phyloP scores from a whole-genome alignment of 495 filamentous ascomycete species.

The Zalerion maritima region DNA sequence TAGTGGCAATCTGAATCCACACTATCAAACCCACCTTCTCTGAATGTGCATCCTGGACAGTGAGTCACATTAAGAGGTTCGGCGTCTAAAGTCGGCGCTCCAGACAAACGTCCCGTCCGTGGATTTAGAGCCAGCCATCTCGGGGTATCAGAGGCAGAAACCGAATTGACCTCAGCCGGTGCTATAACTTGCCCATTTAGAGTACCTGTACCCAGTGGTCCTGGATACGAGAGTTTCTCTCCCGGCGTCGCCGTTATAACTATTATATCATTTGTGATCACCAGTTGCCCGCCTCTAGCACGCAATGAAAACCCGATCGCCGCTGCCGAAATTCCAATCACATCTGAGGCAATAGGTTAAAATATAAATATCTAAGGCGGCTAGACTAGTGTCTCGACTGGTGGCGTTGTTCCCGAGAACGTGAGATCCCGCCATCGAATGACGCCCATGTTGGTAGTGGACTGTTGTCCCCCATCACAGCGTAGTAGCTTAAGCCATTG shows the following conservation, averaged over 20 bases:
- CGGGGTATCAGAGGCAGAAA: slow-evolving; percentile 38
- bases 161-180: slow-evolving; percentile 29
- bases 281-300: slow-evolving; percentile 53
- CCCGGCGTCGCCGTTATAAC: slow-evolving; percentile 45
- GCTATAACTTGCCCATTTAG: slow-evolving; percentile 44
- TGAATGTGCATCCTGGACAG: slow-evolving; percentile 46
- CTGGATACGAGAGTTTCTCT: slow-evolving; percentile 36
- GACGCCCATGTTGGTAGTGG: slow-evolving; percentile 78
- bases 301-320: slow-evolving; percentile 52
- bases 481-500: slow-evolving; percentile 46
- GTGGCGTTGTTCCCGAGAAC: slow-evolving; percentile 63
- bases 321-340: slow-evolving; percentile 57
- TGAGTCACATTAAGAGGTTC: slow-evolving; percentile 51
- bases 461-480: slow-evolving; percentile 58
- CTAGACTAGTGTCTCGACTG: slow-evolving; percentile 42
- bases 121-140: slow-evolving; percentile 58
- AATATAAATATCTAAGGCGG: slow-evolving; percentile 61
- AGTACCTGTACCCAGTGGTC: slow-evolving; percentile 37
- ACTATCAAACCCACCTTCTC: slow-evolving; percentile 52
- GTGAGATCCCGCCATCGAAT: slow-evolving; percentile 51
- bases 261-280: slow-evolving; percentile 41
- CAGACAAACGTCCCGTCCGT: slow-evolving; percentile 44
- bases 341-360: slow-evolving; percentile 64
- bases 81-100: slow-evolving; percentile 42
- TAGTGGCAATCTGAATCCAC: slow-evolving; percentile 33